A percentile compares a stretch with the other conserved stretches of the same genome.
phyloP scores from a whole-genome alignment of 495 filamentous ascomycete genomes.

The Podospora didyma region DNA sequence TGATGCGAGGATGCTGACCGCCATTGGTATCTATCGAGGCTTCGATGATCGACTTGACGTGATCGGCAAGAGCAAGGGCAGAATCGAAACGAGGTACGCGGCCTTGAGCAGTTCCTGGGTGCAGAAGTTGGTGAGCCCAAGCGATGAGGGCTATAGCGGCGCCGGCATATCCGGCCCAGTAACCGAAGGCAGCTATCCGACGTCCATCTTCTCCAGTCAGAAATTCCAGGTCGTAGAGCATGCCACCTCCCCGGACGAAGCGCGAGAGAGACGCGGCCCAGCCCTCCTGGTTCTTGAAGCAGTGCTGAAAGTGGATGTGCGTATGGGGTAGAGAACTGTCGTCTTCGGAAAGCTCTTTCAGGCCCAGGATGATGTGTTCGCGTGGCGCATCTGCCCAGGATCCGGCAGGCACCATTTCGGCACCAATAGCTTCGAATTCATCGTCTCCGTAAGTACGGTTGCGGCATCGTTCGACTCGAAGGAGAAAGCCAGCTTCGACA shows the following conservation, averaged over 20 bases:
- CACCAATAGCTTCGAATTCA: slow-evolving; percentile 59
- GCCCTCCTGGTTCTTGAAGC: slow-evolving; percentile 77
- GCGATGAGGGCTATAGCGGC: slow-evolving; percentile 71
- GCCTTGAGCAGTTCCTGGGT: slow-evolving; percentile 53
- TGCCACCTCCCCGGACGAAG: slow-evolving; percentile 72
- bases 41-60: slow-evolving; percentile 67
- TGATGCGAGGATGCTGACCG: slow-evolving; percentile 40
- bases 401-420: slow-evolving; percentile 66
- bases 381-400: slow-evolving; percentile 68
- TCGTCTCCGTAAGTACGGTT: slow-evolving; percentile 74
- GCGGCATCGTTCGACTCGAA: slow-evolving; percentile 70
- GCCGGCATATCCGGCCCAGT: slow-evolving; percentile 74
- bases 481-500: slow-evolving; percentile 69
- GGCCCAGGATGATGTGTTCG: slow-evolving; percentile 73
- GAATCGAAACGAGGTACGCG: slow-evolving; percentile 62
- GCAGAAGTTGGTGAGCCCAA: slow-evolving; percentile 77
- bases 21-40: slow-evolving; percentile 58
- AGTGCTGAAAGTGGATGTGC: slow-evolving; percentile 75
- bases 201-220: slow-evolving; percentile 64
- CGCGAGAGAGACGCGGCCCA: slow-evolving; percentile 76
- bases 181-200: slow-evolving; percentile 65
- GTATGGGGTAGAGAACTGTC: slow-evolving; percentile 75
- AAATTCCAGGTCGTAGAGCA: slow-evolving; percentile 82
- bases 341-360: slow-evolving; percentile 89
- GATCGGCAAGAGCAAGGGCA: slow-evolving; percentile 60